A percentile compares a stretch with the other conserved stretches of the same genome.
These are phyloP conservation scores for Geotrichum cucujoidarum DNA, from an alignment of 1,139 yeast species.

Conservation along the genomic window DNA sequence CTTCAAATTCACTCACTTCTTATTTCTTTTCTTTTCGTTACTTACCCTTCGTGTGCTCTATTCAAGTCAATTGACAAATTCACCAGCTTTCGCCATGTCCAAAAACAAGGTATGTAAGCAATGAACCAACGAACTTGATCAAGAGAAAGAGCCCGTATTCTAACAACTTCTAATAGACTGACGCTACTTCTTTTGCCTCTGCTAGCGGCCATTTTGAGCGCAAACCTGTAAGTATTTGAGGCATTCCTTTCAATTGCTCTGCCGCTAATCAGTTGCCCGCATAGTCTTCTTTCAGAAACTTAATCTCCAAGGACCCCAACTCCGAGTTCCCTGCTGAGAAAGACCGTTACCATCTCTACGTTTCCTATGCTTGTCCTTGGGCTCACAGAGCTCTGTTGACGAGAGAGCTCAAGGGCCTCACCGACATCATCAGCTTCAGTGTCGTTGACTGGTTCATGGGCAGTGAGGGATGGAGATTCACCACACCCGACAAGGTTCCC, in stretches of 20 bases:
- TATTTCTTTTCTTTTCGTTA: no score
- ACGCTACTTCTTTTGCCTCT: background rate
- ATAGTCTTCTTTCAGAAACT: conserved; percentile 46
- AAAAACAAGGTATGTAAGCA: no score
- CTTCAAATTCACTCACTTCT: no score
- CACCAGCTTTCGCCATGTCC: no score
- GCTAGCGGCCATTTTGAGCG: background rate
- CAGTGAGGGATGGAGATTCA: conserved; percentile 79
- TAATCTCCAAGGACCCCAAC: conserved; percentile 55
- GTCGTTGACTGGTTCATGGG: conserved; percentile 90
- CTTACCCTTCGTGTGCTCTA: no score
- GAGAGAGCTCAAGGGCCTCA: conserved; percentile 73
- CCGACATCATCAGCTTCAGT: conserved; percentile 49
- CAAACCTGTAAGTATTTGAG: background rate
- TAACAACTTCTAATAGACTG: no score
- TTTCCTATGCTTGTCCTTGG: conserved; percentile 91
- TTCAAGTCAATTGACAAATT: no score
- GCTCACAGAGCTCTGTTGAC: conserved; percentile 83
- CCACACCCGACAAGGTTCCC: conserved; percentile 44
- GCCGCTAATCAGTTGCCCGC: background rate
- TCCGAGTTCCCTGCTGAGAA: conserved; percentile 67
- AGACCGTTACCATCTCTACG: conserved; percentile 81
- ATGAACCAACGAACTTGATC: no score
- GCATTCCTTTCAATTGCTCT: no score
- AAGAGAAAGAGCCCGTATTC: no score